Evolutionary conservation across 2,329 filamentous ascomycete species (phyloP).

Genomic region (Microdochium nivale): DNA sequence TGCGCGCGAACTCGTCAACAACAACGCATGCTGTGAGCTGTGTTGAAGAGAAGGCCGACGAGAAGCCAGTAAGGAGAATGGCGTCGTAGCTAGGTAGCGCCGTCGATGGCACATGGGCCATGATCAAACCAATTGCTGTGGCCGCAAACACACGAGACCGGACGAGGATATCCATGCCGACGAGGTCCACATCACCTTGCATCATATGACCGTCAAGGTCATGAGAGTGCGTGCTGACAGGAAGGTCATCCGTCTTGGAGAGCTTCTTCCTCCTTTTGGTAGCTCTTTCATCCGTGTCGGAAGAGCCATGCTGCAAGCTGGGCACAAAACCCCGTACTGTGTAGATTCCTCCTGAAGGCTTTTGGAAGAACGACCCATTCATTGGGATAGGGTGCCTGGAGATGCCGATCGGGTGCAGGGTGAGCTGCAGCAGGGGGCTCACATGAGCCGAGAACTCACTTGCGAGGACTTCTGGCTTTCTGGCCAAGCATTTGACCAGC

Average conservation of each 20-base stretch:
- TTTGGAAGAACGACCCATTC: conserved; percentile 82
- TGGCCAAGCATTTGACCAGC: conserved; percentile 60
- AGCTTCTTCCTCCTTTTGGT: conserved; percentile 75
- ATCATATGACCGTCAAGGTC: conserved; percentile 98
- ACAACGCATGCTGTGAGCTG: conserved; percentile 78
- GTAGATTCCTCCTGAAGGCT: conserved; percentile 84
- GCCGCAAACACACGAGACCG: conserved; percentile 84
- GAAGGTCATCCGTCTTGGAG: conserved; percentile 67
- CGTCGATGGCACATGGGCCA: conserved; percentile 64
- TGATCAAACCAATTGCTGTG: conserved; percentile 74
- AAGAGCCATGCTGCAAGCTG: neutral
- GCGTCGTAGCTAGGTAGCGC: conserved; percentile 56
- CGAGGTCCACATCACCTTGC: conserved; percentile 89
- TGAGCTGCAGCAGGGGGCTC: conserved; percentile 72
- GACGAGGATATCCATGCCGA: conserved; percentile 81
- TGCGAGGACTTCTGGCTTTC: conserved; percentile 55
- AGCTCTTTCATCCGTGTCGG: conserved; percentile 45
- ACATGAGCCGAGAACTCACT: conserved; percentile 68
- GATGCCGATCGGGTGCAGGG: conserved; percentile 86
- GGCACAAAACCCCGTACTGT: conserved; percentile 39
- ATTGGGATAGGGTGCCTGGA: conserved; percentile 86
- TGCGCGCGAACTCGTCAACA: conserved; percentile 79
- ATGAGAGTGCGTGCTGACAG: conserved; percentile 61
- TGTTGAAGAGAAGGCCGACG: conserved; percentile 71
- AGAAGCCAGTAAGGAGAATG: conserved; percentile 56